Evolutionary conservation across 805 yeast species (phyloP).

Genomic region (Candida boidinii): DNA sequence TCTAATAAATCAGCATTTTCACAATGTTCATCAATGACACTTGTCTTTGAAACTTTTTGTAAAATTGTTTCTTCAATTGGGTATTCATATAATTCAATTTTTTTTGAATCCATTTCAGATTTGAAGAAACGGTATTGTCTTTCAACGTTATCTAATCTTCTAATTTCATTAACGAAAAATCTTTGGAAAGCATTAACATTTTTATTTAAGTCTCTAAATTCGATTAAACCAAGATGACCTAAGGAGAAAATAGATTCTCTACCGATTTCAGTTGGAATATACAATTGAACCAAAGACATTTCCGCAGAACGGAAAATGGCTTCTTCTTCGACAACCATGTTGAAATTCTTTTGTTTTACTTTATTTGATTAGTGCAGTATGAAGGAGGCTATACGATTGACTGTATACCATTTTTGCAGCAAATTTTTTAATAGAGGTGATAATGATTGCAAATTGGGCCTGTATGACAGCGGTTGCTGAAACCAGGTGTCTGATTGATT

Average conservation of each 20-base stretch:
- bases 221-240: conserved; percentile 80
- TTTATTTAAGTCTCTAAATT: conserved; percentile 83
- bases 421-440: no score
- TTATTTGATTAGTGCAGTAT: no score
- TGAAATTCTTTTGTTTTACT: no score
- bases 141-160: conserved; percentile 77
- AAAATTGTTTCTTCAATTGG: conserved; percentile 12
- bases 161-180: conserved; percentile 79
- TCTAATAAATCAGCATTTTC: conserved; percentile 61
- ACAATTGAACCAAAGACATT: conserved; percentile 88
- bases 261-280: conserved; percentile 83
- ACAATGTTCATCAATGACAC: conserved; percentile 62
- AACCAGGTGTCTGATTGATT: no score
- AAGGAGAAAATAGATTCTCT: conserved; percentile 79
- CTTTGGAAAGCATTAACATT: conserved; percentile 85
- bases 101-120: conserved; percentile 36
- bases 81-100: conserved; percentile 14
- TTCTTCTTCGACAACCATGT: background rate
- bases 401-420: no score
- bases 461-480: no score
- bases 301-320: conserved; percentile 61
- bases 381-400: no score
- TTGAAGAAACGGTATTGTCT: conserved; percentile 66
- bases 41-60: conserved; percentile 6
- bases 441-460: no score